Evolutionary conservation across 2,329 filamentous ascomycete genomes (phyloP).

Genomic region (Penicillium sp.): DNA sequence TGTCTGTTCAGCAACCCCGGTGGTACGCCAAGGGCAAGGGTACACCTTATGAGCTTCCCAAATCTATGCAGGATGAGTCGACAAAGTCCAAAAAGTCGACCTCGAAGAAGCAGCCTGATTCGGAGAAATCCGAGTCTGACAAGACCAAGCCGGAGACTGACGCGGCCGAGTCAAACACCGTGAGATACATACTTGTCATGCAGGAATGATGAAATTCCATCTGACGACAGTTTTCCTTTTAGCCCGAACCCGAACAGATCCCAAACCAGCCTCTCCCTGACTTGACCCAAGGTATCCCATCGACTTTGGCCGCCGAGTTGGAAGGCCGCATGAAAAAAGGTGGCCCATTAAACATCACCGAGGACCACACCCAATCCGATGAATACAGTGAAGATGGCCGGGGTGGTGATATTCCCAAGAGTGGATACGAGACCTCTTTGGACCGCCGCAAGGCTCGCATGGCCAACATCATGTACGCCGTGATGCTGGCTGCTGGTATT

Average conservation of each 20-base stretch:
- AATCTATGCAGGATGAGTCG: slow-evolving; percentile 28
- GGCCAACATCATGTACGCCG: slow-evolving; percentile 71
- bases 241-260: slow-evolving; percentile 22
- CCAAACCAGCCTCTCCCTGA: slow-evolving; percentile 75
- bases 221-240: neutral
- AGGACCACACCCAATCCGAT: slow-evolving; percentile 48
- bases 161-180: slow-evolving; percentile 28
- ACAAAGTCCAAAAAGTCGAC: slow-evolving; percentile 16
- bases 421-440: slow-evolving; percentile 84
- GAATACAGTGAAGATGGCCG: slow-evolving; percentile 50
- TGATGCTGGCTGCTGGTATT: slow-evolving; percentile 57
- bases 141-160: slow-evolving; percentile 33
- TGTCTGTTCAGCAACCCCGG: slow-evolving; percentile 36
- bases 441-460: slow-evolving; percentile 77
- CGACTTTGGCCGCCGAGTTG: slow-evolving; percentile 79
- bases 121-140: slow-evolving; percentile 42
- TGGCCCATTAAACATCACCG: slow-evolving; percentile 52
- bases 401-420: slow-evolving; percentile 65
- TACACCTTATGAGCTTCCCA: slow-evolving; percentile 37
- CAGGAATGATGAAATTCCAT: neutral
- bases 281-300: slow-evolving; percentile 90
- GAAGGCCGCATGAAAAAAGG: slow-evolving; percentile 44
- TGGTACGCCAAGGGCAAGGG: slow-evolving; percentile 42
- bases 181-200: slow-evolving; percentile 17
- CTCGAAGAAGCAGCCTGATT: slow-evolving; percentile 23